Base-by-base conservation (phyloP, 192 early-diverging fungal genomes). In the Coemansia sp. region DNA sequence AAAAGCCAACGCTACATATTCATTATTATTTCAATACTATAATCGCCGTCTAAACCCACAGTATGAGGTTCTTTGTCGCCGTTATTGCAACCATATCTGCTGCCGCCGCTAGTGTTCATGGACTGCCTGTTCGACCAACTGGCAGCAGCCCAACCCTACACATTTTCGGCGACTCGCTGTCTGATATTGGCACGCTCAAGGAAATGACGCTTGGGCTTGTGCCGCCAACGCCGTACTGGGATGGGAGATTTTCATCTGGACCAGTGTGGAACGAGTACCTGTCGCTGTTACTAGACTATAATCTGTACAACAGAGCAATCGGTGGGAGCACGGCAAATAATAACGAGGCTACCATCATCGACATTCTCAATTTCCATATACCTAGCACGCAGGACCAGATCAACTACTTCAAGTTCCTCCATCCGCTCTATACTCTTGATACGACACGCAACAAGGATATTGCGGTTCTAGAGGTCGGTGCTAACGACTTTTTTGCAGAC, bases 251-350 rank as follows among this genome's bases (percentile, higher is more conserved):
- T 28, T 67, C 64, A 10, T 67, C 64, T 0, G 74, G 74, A 1
- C 74, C 74, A 8, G 64, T 71, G 16, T 76, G 74, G 74, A 76
- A 76, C 56, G 74, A 76, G 48, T 76, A 76, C 34, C 20, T 71
- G 34, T 43, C 64, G 5, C 8, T 52, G n/a, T 60, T 71, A 0
- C 60, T 70, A 15, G 35, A 23, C 8, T 67, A 59, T 46, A 53
- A 58, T 16, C 74, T 75, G 2, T 69, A 70, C 39, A 75, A 75
- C 68, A 70, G 70, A 64, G 74, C 74, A 1, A 28, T 75, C 9
- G 74, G 74, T 13, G 74, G 74, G 34, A 60, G 59, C 31, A 75
- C 74, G 1, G 61, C 63, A 1, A 59, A 69, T 59, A 75, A 75
- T 51, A 13, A 2, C 2, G 48, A 74, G 8, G 57, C 64, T 2